Conservation (phyloP, 805 yeast species). For the Kregervanrija delftensis region DNA sequence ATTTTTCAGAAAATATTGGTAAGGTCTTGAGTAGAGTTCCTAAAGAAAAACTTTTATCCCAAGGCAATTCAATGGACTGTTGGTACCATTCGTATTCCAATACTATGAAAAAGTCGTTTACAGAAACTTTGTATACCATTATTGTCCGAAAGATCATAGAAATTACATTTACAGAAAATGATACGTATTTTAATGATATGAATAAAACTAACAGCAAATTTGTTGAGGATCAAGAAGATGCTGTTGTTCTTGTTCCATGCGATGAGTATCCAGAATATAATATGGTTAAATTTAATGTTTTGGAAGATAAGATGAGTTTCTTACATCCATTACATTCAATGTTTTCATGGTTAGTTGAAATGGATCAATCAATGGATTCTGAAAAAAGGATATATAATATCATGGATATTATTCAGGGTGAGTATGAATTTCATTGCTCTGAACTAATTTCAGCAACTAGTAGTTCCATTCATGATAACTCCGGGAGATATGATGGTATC, state of each 20-base stretch:
- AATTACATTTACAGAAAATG: slow-evolving; percentile 8
- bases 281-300: slow-evolving; percentile 35
- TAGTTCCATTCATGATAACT: slow-evolving; percentile 1
- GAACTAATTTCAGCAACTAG: slow-evolving; percentile 3
- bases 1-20: slow-evolving; percentile 50
- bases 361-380: slow-evolving; percentile 25
- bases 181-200: slow-evolving; percentile 3
- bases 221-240: slow-evolving; percentile 20
- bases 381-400: slow-evolving; percentile 8
- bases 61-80: slow-evolving; percentile 12
- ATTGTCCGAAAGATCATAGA: slow-evolving; percentile 11
- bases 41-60: slow-evolving; percentile 7
- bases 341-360: slow-evolving; percentile 64
- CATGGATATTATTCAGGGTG: slow-evolving; percentile 14
- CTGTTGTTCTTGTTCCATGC: slow-evolving; percentile 14
- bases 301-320: slow-evolving; percentile 50
- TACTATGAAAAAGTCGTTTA: slow-evolving; percentile 11
- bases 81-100: slow-evolving; percentile 13
- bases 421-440: slow-evolving; percentile 10
- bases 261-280: slow-evolving; percentile 14
- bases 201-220: slow-evolving; percentile 5
- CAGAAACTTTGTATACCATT: slow-evolving; percentile 12
- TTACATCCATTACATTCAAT: slow-evolving; percentile 77
- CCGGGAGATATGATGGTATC: slow-evolving; percentile 14
- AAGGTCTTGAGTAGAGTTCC: slow-evolving; percentile 31